These are phyloP conservation scores for Lentinula novae-zelandiae DNA, from an alignment of 1,284 basidiomycete species.

Conservation along the genomic window DNA sequence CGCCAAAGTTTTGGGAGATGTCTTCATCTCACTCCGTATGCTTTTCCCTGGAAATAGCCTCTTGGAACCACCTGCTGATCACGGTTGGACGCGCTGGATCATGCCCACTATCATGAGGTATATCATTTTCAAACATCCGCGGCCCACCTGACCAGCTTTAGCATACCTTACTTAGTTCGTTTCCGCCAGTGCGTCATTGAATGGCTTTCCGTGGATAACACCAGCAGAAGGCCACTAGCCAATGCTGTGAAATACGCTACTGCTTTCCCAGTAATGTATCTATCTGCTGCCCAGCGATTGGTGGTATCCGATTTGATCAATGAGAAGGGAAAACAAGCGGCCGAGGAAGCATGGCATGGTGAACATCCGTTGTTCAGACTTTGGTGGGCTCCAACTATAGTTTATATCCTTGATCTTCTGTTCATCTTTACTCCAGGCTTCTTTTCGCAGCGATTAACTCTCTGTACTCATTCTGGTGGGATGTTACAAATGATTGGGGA, in stretches of 20 bases:
- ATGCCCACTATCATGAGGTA: conserved; percentile 87
- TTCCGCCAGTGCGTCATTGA: conserved; percentile 93
- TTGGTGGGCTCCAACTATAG: conserved; percentile 52
- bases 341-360: conserved; percentile 62
- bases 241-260: conserved; percentile 98
- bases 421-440: conserved; percentile 52
- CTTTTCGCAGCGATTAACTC: conserved; percentile 87
- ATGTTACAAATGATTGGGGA: conserved; percentile 98
- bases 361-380: conserved; percentile 78
- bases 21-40: conserved; percentile 87
- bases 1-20: conserved; percentile 93
- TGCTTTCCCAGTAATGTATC: conserved; percentile 95
- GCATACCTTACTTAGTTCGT: conserved; percentile 88
- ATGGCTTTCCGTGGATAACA: conserved; percentile 66
- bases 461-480: conserved; percentile 98
- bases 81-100: conserved; percentile 68
- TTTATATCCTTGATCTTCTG: conserved; percentile 7
- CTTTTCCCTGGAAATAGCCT: conserved; percentile 74
- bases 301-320: conserved; percentile 56
- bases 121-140: conserved; percentile 20
- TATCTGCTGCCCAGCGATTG: conserved; percentile 82
- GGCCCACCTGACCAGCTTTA: conserved; percentile 29
- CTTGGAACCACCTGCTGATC: conserved; percentile 56
- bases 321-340: conserved; percentile 41
- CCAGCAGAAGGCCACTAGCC: conserved; percentile 72